Evolutionary conservation across 768 basidiomycete genomes (phyloP).

Genomic region (Galerina marginata): DNA sequence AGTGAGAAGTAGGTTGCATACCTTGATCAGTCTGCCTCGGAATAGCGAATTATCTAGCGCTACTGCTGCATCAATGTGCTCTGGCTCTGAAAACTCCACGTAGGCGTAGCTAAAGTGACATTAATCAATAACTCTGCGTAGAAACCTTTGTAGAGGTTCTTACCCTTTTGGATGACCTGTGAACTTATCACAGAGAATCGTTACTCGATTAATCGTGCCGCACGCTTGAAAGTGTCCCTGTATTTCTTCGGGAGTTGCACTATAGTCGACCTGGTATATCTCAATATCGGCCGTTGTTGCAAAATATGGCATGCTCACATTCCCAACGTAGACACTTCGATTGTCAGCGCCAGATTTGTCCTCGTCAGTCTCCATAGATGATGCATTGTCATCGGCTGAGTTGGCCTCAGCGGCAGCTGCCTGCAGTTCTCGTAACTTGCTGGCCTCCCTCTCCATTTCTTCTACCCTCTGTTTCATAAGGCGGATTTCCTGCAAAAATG

Average conservation of each 20-base stretch:
- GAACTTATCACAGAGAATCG: constrained; percentile 99
- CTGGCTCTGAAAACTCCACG: constrained; percentile 96
- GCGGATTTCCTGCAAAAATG: constrained; percentile 70
- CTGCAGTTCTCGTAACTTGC: constrained; percentile 85
- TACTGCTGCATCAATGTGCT: constrained; percentile 88
- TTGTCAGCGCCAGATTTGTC: constrained; percentile 81
- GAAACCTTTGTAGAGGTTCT: constrained; percentile 7
- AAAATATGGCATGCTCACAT: constrained; percentile 64
- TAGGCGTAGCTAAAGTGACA: constrained; percentile 81
- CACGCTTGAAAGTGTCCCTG: constrained; percentile 97
- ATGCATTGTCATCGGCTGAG: constrained; percentile 50
- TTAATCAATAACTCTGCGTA: not conserved
- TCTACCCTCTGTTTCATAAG: constrained; percentile 92
- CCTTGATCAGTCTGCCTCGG: constrained; percentile 91
- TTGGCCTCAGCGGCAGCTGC: constrained; percentile 68
- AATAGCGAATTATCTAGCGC: constrained; percentile 97
- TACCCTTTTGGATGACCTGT: constrained; percentile 99
- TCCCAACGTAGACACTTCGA: constrained; percentile 94
- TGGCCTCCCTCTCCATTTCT: constrained; percentile 93
- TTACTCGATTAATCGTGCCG: constrained; percentile 97
- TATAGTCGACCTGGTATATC: constrained; percentile 86
- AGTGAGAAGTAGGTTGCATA: constrained; percentile 29
- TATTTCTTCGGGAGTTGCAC: constrained; percentile 96
- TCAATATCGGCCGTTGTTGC: constrained; percentile 4
- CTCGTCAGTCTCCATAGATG: constrained; percentile 80